Evolutionary conservation across 192 early-diverging fungal genomes (phyloP).

Genomic region (Helicostylum pulchrum): DNA sequence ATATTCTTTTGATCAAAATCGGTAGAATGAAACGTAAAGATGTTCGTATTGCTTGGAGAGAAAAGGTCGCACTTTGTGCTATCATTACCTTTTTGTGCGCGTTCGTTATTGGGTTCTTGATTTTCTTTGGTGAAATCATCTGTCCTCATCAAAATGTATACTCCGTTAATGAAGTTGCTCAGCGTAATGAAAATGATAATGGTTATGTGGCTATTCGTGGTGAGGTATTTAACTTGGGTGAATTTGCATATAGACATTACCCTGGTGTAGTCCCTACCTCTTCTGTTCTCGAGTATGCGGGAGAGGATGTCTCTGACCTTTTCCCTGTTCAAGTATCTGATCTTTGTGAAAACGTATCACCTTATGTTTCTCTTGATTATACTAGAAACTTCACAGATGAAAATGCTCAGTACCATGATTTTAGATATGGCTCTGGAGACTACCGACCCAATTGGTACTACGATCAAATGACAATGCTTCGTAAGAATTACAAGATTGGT

Average conservation of each 20-base stretch:
- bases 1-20: constrained; percentile 54
- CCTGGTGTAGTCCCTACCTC: constrained; percentile 49
- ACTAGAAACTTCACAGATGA: constrained; percentile 42
- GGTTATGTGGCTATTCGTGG: constrained; percentile 71
- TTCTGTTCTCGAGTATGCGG: constrained; percentile 56
- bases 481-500: constrained; percentile 61
- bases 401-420: constrained; percentile 65
- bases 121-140: constrained; percentile 64
- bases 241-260: constrained; percentile 53
- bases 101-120: constrained; percentile 83
- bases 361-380: constrained; percentile 45
- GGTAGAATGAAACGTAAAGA: constrained; percentile 80
- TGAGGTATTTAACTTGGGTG: constrained; percentile 74
- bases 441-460: constrained; percentile 66
- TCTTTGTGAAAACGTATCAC: constrained; percentile 56
- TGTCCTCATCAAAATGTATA: constrained; percentile 74
- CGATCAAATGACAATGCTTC: constrained; percentile 57
- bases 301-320: constrained; percentile 56
- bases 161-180: constrained; percentile 53
- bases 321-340: constrained; percentile 74
- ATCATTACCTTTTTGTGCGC: constrained; percentile 76
- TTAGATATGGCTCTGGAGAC: constrained; percentile 60
- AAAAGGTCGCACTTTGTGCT: constrained; percentile 89
- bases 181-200: constrained; percentile 38
- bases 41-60: constrained; percentile 92